Percentiles rank a stretch among this genome's conserved stretches.
phyloP scores from a whole-genome alignment of 768 basidiomycete species.

The Termitomyces sp. region DNA sequence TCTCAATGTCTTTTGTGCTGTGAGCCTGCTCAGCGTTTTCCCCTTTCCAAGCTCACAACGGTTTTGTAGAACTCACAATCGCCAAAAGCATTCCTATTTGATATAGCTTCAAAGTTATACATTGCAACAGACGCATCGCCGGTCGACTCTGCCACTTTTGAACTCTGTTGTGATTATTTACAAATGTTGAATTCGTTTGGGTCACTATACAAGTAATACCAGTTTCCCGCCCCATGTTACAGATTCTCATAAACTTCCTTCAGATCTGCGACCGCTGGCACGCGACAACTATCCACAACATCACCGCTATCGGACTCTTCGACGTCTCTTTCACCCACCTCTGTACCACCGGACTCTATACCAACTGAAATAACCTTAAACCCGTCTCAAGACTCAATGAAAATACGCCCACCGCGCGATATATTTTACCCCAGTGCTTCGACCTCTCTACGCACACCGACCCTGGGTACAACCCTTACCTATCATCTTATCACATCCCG shows the following conservation, averaged over 20 bases:
- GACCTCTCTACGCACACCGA: slow-evolving; percentile 51
- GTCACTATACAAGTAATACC: slow-evolving; percentile 63
- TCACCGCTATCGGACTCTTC: slow-evolving; percentile 22
- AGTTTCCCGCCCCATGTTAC: background rate
- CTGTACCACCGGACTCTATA: slow-evolving; percentile 12
- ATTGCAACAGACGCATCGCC: slow-evolving; percentile 93
- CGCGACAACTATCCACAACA: slow-evolving; percentile 19
- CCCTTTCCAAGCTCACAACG: slow-evolving; percentile 2
- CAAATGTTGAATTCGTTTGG: slow-evolving; percentile 84
- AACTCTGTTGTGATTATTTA: slow-evolving; percentile 87
- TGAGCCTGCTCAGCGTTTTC: slow-evolving; percentile 26
- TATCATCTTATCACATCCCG: slow-evolving; percentile 77
- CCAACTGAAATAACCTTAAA: slow-evolving; percentile 6
- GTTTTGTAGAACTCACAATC: slow-evolving; percentile 75
- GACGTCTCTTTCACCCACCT: slow-evolving; percentile 13
- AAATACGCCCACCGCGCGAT: slow-evolving; percentile 26
- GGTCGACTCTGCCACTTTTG: slow-evolving; percentile 83
- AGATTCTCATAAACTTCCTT: slow-evolving; percentile 3
- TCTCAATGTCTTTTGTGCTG: slow-evolving; percentile 80
- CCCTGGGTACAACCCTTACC: slow-evolving; percentile 70
- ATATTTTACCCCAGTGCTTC: slow-evolving; percentile 68
- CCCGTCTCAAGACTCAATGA: slow-evolving; percentile 1
- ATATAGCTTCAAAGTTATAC: slow-evolving; percentile 77
- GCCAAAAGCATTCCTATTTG: slow-evolving; percentile 92
- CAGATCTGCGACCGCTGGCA: slow-evolving; percentile 27